Conservation (phyloP, 2,329 filamentous ascomycete genomes). For the Harringtonia aguacate region DNA sequence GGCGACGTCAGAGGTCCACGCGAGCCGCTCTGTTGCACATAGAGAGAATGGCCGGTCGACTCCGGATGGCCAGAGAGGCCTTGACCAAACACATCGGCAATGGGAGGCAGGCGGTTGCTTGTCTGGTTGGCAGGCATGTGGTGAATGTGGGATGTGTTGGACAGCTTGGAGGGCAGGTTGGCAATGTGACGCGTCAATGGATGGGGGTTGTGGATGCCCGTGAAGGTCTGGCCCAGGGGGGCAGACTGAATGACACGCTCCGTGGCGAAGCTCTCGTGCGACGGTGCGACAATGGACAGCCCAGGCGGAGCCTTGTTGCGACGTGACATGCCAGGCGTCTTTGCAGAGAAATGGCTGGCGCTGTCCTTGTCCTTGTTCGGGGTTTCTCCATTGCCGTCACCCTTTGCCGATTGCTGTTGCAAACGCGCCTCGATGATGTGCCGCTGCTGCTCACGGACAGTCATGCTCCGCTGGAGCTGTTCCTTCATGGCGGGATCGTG, state of each 20-base stretch:
- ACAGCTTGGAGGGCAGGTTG: conserved; percentile 73
- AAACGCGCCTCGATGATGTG: conserved; percentile 88
- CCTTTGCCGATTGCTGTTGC: conserved; percentile 77
- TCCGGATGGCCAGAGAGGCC: conserved; percentile 55
- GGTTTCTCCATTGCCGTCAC: conserved; percentile 50
- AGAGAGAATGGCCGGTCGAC: conserved; percentile 35
- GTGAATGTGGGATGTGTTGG: conserved; percentile 81
- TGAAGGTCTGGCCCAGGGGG: conserved; percentile 89
- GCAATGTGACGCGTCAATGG: conserved; percentile 66
- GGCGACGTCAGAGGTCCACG: conserved; percentile 68
- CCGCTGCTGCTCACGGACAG: conserved; percentile 85
- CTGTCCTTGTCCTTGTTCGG: conserved; percentile 42
- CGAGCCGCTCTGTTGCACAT: conserved; percentile 53
- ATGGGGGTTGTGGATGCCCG: conserved; percentile 71
- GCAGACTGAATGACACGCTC: conserved; percentile 96
- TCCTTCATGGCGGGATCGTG: conserved; percentile 96
- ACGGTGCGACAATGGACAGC: conserved; percentile 88
- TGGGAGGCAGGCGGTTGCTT: conserved; percentile 82
- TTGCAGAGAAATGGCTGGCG: conserved; percentile 41
- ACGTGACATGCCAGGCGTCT: conserved; percentile 63
- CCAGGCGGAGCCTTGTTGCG: conserved; percentile 78
- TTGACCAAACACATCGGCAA: conserved; percentile 89
- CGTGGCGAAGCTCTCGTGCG: conserved; percentile 81
- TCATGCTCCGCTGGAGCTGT: conserved; percentile 87
- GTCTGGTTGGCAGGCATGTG: conserved; percentile 83